phyloP scores from a whole-genome alignment of 176 grass and related monocot species.

The Hordeum marinum region DNA sequence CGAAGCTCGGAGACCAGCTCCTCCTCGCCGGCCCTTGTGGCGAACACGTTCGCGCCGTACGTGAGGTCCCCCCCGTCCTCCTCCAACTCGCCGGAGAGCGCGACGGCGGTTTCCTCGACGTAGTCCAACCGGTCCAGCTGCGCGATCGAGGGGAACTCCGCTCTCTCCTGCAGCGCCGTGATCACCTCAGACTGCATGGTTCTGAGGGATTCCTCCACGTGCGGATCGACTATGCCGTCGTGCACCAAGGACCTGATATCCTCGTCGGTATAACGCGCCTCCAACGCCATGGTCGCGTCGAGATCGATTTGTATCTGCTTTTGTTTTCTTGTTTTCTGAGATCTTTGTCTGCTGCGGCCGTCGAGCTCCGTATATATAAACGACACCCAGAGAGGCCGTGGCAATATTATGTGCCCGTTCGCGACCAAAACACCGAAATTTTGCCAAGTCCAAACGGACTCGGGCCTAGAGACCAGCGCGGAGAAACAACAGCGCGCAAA shows the following conservation, averaged over 20 bases:
- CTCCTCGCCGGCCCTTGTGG: background rate
- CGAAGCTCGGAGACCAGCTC: background rate
- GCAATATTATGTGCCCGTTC: too few relatives aligned
- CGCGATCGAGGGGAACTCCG: conserved; percentile 1
- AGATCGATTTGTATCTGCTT: background rate
- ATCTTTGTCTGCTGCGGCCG: too few relatives aligned
- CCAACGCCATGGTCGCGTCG: background rate
- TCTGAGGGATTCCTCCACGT: background rate
- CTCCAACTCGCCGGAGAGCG: background rate
- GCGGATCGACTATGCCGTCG: background rate
- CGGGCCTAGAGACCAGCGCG: too few relatives aligned
- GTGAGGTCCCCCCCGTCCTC: background rate
- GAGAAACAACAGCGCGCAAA: too few relatives aligned
- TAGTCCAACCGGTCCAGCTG: background rate
- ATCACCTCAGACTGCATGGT: background rate
- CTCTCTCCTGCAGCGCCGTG: background rate
- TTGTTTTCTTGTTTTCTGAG: background rate
- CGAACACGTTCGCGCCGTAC: background rate
- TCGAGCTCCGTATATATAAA: too few relatives aligned
- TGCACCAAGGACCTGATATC: background rate
- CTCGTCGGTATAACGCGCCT: background rate
- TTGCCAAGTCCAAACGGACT: too few relatives aligned
- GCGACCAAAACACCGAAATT: too few relatives aligned
- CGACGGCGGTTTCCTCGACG: background rate
- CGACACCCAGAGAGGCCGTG: too few relatives aligned